A percentile compares a stretch with the other conserved stretches of the same genome.
These are phyloP conservation scores for Lachancea quebecensis DNA, from an alignment of 805 yeast genomes.

Conservation along the genomic window DNA sequence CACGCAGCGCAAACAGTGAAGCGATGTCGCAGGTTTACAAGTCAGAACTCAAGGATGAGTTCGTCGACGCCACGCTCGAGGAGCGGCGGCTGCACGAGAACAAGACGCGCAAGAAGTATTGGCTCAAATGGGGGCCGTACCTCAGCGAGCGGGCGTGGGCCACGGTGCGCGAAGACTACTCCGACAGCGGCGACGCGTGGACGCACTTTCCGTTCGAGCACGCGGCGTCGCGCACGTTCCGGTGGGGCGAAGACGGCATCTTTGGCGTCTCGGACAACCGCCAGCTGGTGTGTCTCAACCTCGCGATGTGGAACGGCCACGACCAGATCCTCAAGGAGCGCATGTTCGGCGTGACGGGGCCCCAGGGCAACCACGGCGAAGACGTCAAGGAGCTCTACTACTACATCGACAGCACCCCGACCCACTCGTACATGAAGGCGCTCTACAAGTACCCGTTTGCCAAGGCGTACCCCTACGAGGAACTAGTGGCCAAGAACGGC, in stretches of 20 bases:
- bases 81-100: conserved; percentile 34
- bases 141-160: conserved; percentile 85
- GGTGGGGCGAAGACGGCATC: conserved; percentile 96
- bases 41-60: conserved; percentile 14
- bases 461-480: conserved; percentile 67
- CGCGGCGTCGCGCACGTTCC: conserved; percentile 68
- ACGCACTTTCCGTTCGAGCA: conserved; percentile 79
- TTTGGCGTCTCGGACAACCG: conserved; percentile 85
- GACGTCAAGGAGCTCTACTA: conserved; percentile 84
- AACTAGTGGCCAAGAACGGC: conserved; percentile 61
- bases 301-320: conserved; percentile 88
- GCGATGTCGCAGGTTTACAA: conserved; percentile 8
- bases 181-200: conserved; percentile 87
- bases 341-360: conserved; percentile 82
- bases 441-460: conserved; percentile 88
- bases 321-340: conserved; percentile 82
- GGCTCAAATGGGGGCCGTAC: conserved; percentile 91
- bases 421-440: conserved; percentile 88
- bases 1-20: neutral
- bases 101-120: conserved; percentile 40
- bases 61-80: conserved; percentile 28
- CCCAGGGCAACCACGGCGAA: conserved; percentile 94
- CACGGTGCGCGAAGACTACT: conserved; percentile 82
- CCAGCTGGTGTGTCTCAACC: conserved; percentile 65
- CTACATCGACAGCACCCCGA: conserved; percentile 85